A percentile compares a stretch with the other conserved stretches of the same genome.
These are phyloP conservation scores for Capronia epimyces DNA, from an alignment of 2,329 filamentous ascomycete species.

Conservation along the genomic window DNA sequence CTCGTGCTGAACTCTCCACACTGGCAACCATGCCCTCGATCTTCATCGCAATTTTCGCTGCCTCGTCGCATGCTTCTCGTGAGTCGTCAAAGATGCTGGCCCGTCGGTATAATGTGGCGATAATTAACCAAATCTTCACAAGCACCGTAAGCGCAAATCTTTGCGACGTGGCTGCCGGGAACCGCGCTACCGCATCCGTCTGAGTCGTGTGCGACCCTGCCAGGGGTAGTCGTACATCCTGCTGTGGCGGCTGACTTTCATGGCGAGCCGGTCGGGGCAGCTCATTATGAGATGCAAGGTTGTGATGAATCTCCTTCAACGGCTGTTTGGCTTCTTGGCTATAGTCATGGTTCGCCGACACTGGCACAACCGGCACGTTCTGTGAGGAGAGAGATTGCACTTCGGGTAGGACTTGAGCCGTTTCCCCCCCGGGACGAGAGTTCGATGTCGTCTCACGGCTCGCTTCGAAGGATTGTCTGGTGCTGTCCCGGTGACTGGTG, in stretches of 20 bases:
- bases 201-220: conserved; percentile 26
- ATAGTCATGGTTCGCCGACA: conserved; percentile 14
- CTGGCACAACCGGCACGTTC: conserved; percentile 16
- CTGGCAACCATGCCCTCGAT: conserved; percentile 63
- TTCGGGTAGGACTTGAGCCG: neutral
- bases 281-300: conserved; percentile 33
- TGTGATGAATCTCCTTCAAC: conserved; percentile 32
- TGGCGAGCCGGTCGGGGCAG: conserved; percentile 36
- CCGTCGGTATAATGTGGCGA: conserved; percentile 79
- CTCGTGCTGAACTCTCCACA: conserved; percentile 58
- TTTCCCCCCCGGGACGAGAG: neutral
- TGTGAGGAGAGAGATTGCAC: conserved; percentile 25
- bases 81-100: conserved; percentile 76
- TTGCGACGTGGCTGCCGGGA: conserved; percentile 48
- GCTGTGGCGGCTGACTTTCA: conserved; percentile 40
- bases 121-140: conserved; percentile 81
- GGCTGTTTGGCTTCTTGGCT: conserved; percentile 19
- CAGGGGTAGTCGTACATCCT: conserved; percentile 40
- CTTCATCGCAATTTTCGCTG: conserved; percentile 64
- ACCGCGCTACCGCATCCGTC: conserved; percentile 41
- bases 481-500: conserved; percentile 5
- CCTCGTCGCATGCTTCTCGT: conserved; percentile 73
- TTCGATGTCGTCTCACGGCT: conserved; percentile 8
- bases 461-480: conserved; percentile 17
- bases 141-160: conserved; percentile 56